Conservation (phyloP, 805 yeast genomes). For the Zygosaccharomyces gambellarensis region DNA sequence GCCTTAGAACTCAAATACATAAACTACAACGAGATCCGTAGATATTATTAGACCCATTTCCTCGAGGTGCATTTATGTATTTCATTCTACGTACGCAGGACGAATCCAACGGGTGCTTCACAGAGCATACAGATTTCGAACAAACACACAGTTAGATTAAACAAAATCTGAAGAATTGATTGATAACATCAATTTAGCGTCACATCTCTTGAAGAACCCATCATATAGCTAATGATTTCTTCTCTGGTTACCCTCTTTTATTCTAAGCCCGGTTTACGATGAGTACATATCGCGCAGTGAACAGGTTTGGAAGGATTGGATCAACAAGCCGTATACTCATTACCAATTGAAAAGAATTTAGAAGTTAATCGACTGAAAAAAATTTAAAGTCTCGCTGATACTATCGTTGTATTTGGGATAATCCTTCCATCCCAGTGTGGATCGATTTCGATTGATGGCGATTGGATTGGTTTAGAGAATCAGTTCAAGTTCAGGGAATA, state of each 20-base stretch:
- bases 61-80: too few species aligned
- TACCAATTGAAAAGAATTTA: neutral
- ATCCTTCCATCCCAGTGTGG: neutral
- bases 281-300: constrained; percentile 6
- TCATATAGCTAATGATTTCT: neutral
- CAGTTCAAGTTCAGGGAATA: neutral
- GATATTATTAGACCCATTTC: too few species aligned
- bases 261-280: constrained; percentile 3
- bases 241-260: constrained; percentile 1
- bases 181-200: neutral
- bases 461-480: neutral
- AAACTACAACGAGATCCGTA: too few species aligned
- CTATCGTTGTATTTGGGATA: neutral
- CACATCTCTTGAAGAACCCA: neutral
- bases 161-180: neutral
- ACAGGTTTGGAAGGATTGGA: neutral
- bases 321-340: neutral
- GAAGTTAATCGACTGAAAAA: neutral
- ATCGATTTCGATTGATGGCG: neutral
- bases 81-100: neutral
- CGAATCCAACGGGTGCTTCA: neutral
- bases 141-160: neutral
- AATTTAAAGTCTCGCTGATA: neutral
- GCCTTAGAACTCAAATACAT: too few species aligned
- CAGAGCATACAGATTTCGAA: neutral